Evolutionary conservation across 805 yeast species (phyloP).

Genomic region (Metschnikowia amazonensis): DNA sequence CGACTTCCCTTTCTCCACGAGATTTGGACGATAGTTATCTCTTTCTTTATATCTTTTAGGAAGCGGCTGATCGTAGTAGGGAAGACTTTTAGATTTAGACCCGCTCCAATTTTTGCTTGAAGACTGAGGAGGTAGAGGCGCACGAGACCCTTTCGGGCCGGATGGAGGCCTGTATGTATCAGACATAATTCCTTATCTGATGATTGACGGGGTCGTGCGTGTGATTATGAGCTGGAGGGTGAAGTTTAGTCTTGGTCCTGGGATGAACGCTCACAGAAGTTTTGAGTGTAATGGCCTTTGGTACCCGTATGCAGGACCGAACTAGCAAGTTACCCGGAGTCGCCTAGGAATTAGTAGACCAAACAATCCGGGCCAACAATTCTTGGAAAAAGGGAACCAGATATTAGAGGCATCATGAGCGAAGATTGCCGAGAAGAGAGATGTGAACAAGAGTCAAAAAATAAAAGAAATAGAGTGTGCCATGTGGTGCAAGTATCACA

Average conservation of each 20-base stretch:
- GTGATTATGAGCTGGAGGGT: not conserved
- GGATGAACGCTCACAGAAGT: constrained; percentile 5
- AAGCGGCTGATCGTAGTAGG: constrained; percentile 8
- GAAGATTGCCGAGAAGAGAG: not conserved
- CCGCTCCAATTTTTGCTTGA: constrained; percentile 12
- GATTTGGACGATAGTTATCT: constrained; percentile 17
- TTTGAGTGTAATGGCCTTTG: constrained; percentile 4
- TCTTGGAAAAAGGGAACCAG: not conserved
- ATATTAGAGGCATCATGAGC: not conserved
- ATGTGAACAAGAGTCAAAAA: constrained; percentile 1
- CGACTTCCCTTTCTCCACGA: constrained; percentile 4
- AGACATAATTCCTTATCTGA: constrained; percentile 11
- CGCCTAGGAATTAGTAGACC: not conserved
- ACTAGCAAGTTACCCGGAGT: constrained; percentile 5
- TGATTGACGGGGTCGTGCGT: not conserved
- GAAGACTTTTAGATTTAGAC: constrained; percentile 6
- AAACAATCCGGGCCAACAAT: not conserved
- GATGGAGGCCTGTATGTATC: constrained; percentile 21
- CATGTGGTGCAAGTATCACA: constrained; percentile 1
- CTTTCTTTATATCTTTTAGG: constrained; percentile 16
- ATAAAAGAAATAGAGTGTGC: not conserved
- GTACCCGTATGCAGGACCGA: not conserved
- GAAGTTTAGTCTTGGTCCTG: constrained; percentile 1
- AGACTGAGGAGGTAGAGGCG: constrained; percentile 12
- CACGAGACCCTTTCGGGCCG: constrained; percentile 19